Conservation (phyloP, 225 moss, liverwort and hornwort species). For the Anthoceros angustus region DNA sequence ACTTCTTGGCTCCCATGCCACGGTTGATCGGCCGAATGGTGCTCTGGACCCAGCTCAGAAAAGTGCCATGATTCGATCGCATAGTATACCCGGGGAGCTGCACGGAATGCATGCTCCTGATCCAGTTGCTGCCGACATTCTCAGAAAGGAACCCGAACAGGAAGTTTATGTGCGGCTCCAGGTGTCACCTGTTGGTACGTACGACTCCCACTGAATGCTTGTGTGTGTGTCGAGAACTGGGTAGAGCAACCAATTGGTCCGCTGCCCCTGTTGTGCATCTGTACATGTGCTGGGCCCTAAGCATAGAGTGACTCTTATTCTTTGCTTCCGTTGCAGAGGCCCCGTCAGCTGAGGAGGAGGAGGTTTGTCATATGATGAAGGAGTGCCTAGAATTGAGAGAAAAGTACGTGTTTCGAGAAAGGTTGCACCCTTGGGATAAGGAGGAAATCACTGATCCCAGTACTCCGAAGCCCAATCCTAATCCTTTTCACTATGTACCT, state of each 20-base stretch:
- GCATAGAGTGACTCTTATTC: constrained; percentile 5
- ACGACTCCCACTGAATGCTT: constrained; percentile 2
- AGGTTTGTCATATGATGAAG: constrained; percentile 67
- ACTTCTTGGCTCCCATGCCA: background rate
- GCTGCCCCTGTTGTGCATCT: background rate
- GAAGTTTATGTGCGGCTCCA: constrained; percentile 74
- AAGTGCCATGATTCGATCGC: constrained; percentile 36
- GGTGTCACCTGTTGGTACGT: constrained; percentile 58
- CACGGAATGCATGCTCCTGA: constrained; percentile 79
- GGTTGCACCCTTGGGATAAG: constrained; percentile 54
- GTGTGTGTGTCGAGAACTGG: background rate
- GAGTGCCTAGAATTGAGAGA: constrained; percentile 65
- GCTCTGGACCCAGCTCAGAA: constrained; percentile 21
- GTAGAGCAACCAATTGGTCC: background rate
- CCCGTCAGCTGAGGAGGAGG: constrained; percentile 70
- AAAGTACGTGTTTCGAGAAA: constrained; percentile 74
- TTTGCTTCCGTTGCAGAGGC: constrained; percentile 31
- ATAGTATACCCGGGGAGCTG: constrained; percentile 65
- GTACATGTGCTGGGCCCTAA: background rate
- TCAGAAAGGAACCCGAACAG: constrained; percentile 88
- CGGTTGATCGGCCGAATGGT: constrained; percentile 26
- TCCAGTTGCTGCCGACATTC: constrained; percentile 84
- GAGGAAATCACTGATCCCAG: constrained; percentile 19
- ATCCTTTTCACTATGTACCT: constrained; percentile 50
- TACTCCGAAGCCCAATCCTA: constrained; percentile 18